phyloP scores from a whole-genome alignment of 495 filamentous ascomycete genomes.

The Aspergillus saccharolyticus region DNA sequence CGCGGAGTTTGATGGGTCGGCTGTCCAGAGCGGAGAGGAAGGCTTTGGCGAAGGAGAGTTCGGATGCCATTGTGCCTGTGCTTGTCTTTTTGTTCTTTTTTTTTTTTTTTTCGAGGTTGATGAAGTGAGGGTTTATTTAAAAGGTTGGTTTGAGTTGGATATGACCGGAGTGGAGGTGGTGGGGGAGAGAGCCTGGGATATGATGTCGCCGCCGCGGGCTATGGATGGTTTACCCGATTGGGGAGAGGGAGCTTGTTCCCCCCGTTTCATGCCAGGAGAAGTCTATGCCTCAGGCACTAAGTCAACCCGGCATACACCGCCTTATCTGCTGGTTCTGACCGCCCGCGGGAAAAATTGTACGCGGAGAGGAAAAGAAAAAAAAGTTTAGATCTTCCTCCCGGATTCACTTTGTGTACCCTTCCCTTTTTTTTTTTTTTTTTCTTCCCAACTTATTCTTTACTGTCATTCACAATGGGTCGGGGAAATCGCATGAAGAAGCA shows the following conservation, averaged over 20 bases:
- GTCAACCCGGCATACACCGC: conserved; percentile 23
- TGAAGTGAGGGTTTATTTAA: neutral
- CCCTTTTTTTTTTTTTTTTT: no score
- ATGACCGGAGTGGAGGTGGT: neutral
- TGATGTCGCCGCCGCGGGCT: conserved; percentile 1
- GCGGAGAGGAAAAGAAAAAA: conserved; percentile 26
- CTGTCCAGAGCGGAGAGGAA: conserved; percentile 77
- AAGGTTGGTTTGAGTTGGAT: neutral
- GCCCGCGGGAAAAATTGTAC: conserved; percentile 29
- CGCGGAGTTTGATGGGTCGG: conserved; percentile 66
- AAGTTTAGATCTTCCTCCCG: conserved; percentile 12
- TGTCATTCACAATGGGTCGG: conserved; percentile 64
- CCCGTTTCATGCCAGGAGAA: conserved; percentile 7
- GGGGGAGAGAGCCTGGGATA: neutral
- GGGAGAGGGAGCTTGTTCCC: neutral
- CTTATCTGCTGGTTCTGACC: conserved; percentile 32
- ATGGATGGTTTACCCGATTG: conserved; percentile 16
- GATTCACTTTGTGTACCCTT: no score
- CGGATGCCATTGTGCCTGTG: conserved; percentile 69
- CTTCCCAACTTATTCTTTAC: neutral
- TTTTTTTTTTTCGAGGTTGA: no score
- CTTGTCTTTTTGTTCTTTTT: no score
- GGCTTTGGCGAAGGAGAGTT: conserved; percentile 74
- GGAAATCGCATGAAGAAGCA: conserved; percentile 95
- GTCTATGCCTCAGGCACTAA: conserved; percentile 14